Base-by-base conservation (phyloP, 2,329 filamentous ascomycete genomes). In the Sporothrix inflata region DNA sequence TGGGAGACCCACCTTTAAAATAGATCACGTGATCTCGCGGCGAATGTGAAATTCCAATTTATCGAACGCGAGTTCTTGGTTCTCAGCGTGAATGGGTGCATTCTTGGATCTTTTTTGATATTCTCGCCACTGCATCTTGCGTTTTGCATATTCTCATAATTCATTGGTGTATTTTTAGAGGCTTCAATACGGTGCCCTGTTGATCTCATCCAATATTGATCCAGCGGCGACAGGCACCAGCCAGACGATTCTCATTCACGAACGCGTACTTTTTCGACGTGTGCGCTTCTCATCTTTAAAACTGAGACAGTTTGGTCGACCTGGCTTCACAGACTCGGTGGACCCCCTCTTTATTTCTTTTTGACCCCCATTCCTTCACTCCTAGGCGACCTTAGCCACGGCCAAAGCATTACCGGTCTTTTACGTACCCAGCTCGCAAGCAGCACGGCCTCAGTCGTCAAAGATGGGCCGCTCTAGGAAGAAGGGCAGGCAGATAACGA, bases 401-500 rank as follows among this genome's bases (percentile, higher is more conserved):
- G 9, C 21, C 12, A 16, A 4, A 27, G 5, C 12, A 2, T 16
- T 6, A 9, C 38, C 21, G 11, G 51, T 9, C 21, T 45, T 24
- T 42, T 19, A 7, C 4, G 11, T 19, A 11, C 6, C 12, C 14
- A 3, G 11, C 21, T 2, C 4, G 12, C 21, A 49, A n/a, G n/a
- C 19, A 49, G 11, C 4, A 27, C 11, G 30, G 34, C 9, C 60
- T 65, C 12, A 16, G 4, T n/a, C 24, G 21, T 12, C 51, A 55
- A 34, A 49, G 21, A 67, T 67, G 65, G 65, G 42, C 16, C 65
- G 45, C 6, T 51, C 45, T 8, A 30, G 34, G 42, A 66, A 67
- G n/a, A 71, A 60, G 30, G 34, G 24, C 21, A 63, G 19, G 24
- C 72, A 71, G 30, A 60, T 40, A n/a, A 73, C 72, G 19, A 61